Evolutionary conservation across 108 stramenopile species (phyloP), one percentile per base, ranked within the genome.

Genomic region (Cyclotella atomus): DNA sequence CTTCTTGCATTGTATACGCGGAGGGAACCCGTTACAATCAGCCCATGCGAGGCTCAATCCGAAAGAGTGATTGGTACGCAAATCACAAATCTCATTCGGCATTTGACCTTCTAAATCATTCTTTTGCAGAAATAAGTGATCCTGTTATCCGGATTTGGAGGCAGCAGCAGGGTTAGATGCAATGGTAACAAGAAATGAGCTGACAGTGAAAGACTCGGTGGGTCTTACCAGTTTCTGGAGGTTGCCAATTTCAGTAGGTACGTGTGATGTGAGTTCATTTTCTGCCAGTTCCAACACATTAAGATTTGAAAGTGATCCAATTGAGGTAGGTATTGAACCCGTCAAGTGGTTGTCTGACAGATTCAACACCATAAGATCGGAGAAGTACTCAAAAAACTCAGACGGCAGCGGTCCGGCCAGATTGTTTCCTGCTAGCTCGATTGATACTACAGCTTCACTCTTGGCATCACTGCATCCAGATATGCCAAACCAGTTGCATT

Each of bases 211-310:
- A n/a, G n/a, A n/a, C n/a, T n/a, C n/a, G n/a, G n/a, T n/a, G n/a
- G n/a, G n/a, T n/a, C n/a, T n/a, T n/a, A n/a, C 57, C 30, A 54
- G 33, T 2, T 19, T 47, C 20, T 43, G 28, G 56, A 74, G 43
- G 15, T 33, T 57, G 7, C 84, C 86, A 56, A 91, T 65, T 34
- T 84, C 77, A 1, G 79, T 19, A 5, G 90, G 90, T 17, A 91
- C 74, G 23, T 70, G 71, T 8, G 85, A 82, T 10, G 80, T 87
- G 16, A 89, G 67, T 19, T 57, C 35, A 57, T 82, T 89, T 16
- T 72, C 63, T 24, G 55, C 73, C 27, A 74, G 56, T 23, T 65
- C 64, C 14, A 74, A 27, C 24, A 46, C 57, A 6, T 59, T 47
- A 4, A 65, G 24, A n/a, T 43, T 57, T 65, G 63, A 45, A 41